Evolutionary conservation across 805 yeast genomes (phyloP), one percentile per base, ranked within the genome.

Genomic region (Nakazawaea sp.): DNA sequence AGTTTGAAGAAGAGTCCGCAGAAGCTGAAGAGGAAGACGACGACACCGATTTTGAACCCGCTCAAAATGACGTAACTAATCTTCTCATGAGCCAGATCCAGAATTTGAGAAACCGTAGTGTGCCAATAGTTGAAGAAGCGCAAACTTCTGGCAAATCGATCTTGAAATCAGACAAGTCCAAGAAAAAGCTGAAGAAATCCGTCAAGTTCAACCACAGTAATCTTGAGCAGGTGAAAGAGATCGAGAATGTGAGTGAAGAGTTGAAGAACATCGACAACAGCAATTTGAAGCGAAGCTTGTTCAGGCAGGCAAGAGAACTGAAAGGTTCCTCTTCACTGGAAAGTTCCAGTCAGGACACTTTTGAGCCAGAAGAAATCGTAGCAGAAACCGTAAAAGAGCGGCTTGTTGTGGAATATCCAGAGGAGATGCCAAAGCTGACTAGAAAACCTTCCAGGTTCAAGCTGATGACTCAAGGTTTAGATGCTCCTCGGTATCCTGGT

Each of bases 201-300:
- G 27, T 23, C 9, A 23, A 27, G 24, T 8, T 54, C 67, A 13
- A 81, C 80, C 56, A 64, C 78, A 0, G 63, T 64, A 1, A 58
- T 58, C 2, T 60, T 77, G 23, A 72, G 77, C 31, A 69, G 27
- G 40, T 81, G 9, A 78, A 77, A 43, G 77, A 75, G 40, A 65
- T 81, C 33, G 81, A 74, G 33, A 72, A 75, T 44, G 61, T 76
- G 3, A 74, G 79, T 49, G 66, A 65, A 21, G 65, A 65, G 26
- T 48, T 74, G 43, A 66, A 54, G 43, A 47, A 56, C 12, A 52
- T 51, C 12, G 48, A 52, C 31, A 45, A 48, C 40, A 43, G 40
- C 33, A 20, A 16, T 18, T 24, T 38, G 30, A 32, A 37, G 29
- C 32, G 17, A 4, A 38, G 36, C 13, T 29, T 38, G 18, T 38